Evolutionary conservation across 176 grass and related monocot genomes (phyloP), one percentile per base, ranked within the genome.

Genomic region (Carex littledalei): DNA sequence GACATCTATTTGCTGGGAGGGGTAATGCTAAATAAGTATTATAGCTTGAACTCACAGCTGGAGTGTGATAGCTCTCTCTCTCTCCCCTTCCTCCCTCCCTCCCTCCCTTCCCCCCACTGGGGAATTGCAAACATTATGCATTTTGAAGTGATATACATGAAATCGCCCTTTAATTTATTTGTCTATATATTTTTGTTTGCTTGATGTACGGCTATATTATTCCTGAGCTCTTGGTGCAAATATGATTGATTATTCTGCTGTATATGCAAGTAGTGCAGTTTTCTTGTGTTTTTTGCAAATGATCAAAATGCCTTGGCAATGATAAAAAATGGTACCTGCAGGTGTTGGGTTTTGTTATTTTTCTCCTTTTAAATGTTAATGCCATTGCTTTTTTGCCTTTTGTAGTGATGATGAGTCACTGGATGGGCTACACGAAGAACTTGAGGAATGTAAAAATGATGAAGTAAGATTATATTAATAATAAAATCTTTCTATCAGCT

Each of bases 391-490:
- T 84, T 84, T 84, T 81, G 1, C 65, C 57, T 79, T 66, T 9
- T 84, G 54, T 8, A 98, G 96, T 81, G 93, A 98, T 41, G 93
- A 94, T 21, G 88, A 91, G 85, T 92, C 91, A 78, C 82, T 98
- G 85, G 91, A 94, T 55, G 93, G 96, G 58, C 81, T 98, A 75
- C 83, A 90, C 78, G 85, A 87, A 84, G 95, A 98, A 92, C 93
- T 98, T 26, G 90, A 98, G 61, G 87, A 95, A 82, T 98, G 96
- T 67, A 98, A 89, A 92, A 88, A 91, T 86, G 91, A 95, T 63
- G 59, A 94, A 88, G 94, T 94, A 80, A 65, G 57, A 29, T 63
- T 53, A 16, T 14, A 13, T 52, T 54, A 39, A 20, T 49, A 14
- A 54, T 16, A 60, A 14, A 18, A 58, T 64, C 55, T 16, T 43